phyloP scores from a whole-genome alignment of 2,329 filamentous ascomycete genomes.

The Ceratocystis eucalypticola region DNA sequence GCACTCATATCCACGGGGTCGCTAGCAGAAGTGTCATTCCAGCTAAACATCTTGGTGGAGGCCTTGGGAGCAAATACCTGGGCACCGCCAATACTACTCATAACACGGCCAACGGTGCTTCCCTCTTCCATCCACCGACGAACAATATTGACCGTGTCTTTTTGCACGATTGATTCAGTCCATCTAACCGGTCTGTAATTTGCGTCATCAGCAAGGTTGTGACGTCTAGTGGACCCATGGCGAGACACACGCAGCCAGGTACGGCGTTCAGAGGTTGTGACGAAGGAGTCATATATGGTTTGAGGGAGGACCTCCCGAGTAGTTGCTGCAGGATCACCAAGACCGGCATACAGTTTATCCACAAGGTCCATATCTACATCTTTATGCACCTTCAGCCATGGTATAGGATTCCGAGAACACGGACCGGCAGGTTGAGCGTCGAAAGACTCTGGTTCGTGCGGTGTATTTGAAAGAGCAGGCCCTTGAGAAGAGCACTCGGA shows the following conservation, averaged over 20 bases:
- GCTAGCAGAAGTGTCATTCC: slow-evolving; percentile 19
- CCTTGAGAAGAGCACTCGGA: not conserved
- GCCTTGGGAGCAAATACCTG: slow-evolving; percentile 40
- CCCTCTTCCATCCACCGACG: slow-evolving; percentile 53
- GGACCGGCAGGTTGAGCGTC: not conserved
- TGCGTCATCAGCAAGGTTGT: slow-evolving; percentile 44
- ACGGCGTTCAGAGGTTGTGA: slow-evolving; percentile 43
- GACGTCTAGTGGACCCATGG: slow-evolving; percentile 43
- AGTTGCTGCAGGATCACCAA: slow-evolving; percentile 25
- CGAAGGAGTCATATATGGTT: slow-evolving; percentile 38
- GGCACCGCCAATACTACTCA: slow-evolving; percentile 28
- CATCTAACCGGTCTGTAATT: slow-evolving; percentile 47
- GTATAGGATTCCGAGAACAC: not conserved
- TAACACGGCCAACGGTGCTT: slow-evolving; percentile 20
- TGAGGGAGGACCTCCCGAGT: slow-evolving; percentile 31
- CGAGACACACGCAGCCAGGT: slow-evolving; percentile 53
- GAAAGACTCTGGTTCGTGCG: not conserved
- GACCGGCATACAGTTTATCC: slow-evolving; percentile 21
- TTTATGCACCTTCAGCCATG: not conserved
- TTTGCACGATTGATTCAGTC: slow-evolving; percentile 40
- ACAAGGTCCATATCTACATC: slow-evolving; percentile 17
- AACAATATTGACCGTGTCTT: slow-evolving; percentile 44
- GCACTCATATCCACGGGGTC: slow-evolving; percentile 20
- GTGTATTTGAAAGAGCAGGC: not conserved
- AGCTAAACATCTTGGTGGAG: slow-evolving; percentile 22